These are phyloP conservation scores for Aspergillus niger DNA, from an alignment of 2,329 filamentous ascomycete species.

Conservation along the genomic window DNA sequence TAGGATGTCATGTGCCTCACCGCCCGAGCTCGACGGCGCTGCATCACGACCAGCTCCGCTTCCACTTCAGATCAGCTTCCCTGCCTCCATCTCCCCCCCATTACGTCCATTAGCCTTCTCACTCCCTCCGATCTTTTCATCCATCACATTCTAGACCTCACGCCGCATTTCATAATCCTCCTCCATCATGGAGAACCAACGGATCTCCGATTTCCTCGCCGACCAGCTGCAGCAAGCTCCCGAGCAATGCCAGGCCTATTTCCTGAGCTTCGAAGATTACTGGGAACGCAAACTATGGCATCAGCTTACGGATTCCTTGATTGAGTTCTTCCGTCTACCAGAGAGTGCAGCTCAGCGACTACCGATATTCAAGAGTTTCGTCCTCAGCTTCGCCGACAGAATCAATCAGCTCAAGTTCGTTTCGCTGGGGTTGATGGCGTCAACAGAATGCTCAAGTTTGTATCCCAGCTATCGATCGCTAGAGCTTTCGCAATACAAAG, in stretches of 20 bases:
- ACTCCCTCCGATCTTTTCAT: slow-evolving; percentile 13
- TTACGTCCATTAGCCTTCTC: slow-evolving; percentile 18
- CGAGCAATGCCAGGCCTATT: slow-evolving; percentile 81
- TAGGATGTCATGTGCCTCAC: slow-evolving; percentile 26
- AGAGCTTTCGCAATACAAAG: not conserved
- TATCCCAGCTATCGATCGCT: not conserved
- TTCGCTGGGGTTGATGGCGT: slow-evolving; percentile 81
- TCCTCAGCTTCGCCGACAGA: slow-evolving; percentile 94
- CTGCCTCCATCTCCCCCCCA: slow-evolving; percentile 8
- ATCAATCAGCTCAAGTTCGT: slow-evolving; percentile 99
- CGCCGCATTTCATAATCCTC: slow-evolving; percentile 2
- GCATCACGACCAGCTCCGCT: slow-evolving; percentile 17
- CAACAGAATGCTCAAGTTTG: slow-evolving; percentile 67
- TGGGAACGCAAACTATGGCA: slow-evolving; percentile 99
- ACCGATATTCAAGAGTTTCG: slow-evolving; percentile 89
- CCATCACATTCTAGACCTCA: slow-evolving; percentile 10
- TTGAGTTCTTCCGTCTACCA: slow-evolving; percentile 82
- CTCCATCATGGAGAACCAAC: slow-evolving; percentile 74
- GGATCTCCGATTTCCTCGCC: slow-evolving; percentile 87
- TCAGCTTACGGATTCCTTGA: slow-evolving; percentile 86
- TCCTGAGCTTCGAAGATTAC: slow-evolving; percentile 90
- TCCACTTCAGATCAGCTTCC: slow-evolving; percentile 13
- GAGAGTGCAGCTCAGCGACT: slow-evolving; percentile 82
- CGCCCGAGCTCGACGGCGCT: slow-evolving; percentile 19
- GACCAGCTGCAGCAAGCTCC: slow-evolving; percentile 87